phyloP scores from a whole-genome alignment of 2,329 filamentous ascomycete species.

The Celoporthe dispersa region DNA sequence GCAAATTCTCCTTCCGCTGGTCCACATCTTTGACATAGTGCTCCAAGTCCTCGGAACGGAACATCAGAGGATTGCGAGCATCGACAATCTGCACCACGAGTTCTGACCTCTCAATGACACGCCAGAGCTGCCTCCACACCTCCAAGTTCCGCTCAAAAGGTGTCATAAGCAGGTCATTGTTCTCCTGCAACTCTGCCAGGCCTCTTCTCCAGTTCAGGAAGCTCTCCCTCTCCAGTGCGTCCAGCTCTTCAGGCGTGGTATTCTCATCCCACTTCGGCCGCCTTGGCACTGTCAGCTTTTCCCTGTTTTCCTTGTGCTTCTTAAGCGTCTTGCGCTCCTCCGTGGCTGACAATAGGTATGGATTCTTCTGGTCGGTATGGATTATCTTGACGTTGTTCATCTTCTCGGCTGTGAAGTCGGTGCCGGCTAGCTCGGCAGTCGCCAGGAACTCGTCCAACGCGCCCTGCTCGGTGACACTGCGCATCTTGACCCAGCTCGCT shows the following conservation, averaged over 20 bases:
- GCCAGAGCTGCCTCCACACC: constrained; percentile 97
- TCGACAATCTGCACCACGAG: constrained; percentile 98
- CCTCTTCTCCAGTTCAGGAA: constrained; percentile 89
- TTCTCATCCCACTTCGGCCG: constrained; percentile 85
- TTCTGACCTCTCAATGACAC: constrained; percentile 96
- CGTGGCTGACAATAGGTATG: constrained; percentile 81
- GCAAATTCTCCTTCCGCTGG: constrained; percentile 82
- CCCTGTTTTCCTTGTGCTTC: constrained; percentile 83
- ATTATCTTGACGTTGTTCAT: constrained; percentile 99
- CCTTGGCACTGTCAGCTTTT: constrained; percentile 83
- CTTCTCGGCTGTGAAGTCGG: constrained; percentile 98
- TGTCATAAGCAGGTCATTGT: constrained; percentile 93
- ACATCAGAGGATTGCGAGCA: constrained; percentile 90
- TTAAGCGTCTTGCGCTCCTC: constrained; percentile 79
- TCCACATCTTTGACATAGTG: constrained; percentile 93
- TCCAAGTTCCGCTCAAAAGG: constrained; percentile 97
- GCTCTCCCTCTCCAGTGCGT: constrained; percentile 76
- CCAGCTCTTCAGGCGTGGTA: constrained; percentile 83
- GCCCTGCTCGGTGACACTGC: constrained; percentile 95
- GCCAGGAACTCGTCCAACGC: constrained; percentile 95
- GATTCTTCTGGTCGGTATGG: constrained; percentile 93
- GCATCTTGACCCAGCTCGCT: constrained; percentile 98
- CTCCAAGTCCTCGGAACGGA: constrained; percentile 92
- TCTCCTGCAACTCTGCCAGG: constrained; percentile 90
- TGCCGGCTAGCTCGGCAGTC: constrained; percentile 95